phyloP scores from a whole-genome alignment of 2,329 filamentous ascomycete genomes.

The Talaromyces sp. region DNA sequence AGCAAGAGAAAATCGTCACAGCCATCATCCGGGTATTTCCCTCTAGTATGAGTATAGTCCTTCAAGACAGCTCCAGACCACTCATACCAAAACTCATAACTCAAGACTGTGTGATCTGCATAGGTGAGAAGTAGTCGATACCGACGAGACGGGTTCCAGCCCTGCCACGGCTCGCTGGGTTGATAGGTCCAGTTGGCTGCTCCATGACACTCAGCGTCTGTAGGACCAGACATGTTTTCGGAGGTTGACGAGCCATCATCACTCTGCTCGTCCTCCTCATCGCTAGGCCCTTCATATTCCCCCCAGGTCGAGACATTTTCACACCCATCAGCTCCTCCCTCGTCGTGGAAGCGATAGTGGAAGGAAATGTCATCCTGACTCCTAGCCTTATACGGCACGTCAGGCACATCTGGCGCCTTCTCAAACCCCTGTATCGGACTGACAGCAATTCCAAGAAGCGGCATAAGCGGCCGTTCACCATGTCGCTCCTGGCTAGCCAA shows the following conservation, averaged over 20 bases:
- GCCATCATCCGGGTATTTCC: not conserved
- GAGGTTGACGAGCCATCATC: constrained; percentile 2
- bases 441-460: constrained; percentile 53
- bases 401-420: constrained; percentile 29
- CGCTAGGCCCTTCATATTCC: not conserved
- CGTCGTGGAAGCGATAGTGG: constrained; percentile 16
- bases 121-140: constrained; percentile 55
- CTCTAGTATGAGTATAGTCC: not conserved
- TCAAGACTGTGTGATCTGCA: constrained; percentile 53
- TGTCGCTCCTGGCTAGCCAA: constrained; percentile 45
- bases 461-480: constrained; percentile 38
- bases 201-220: constrained; percentile 32
- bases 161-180: constrained; percentile 36
- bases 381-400: constrained; percentile 23
- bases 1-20: not conserved
- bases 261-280: not conserved
- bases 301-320: not conserved
- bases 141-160: constrained; percentile 37
- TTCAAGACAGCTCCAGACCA: constrained; percentile 23
- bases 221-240: constrained; percentile 13
- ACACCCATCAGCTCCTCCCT: constrained; percentile 2
- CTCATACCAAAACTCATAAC: constrained; percentile 54
- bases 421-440: constrained; percentile 53
- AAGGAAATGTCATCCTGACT: constrained; percentile 17
- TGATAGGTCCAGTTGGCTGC: constrained; percentile 26